Evolutionary conservation across 2,329 filamentous ascomycete genomes (phyloP).

Genomic region (Aspergillus flavus): DNA sequence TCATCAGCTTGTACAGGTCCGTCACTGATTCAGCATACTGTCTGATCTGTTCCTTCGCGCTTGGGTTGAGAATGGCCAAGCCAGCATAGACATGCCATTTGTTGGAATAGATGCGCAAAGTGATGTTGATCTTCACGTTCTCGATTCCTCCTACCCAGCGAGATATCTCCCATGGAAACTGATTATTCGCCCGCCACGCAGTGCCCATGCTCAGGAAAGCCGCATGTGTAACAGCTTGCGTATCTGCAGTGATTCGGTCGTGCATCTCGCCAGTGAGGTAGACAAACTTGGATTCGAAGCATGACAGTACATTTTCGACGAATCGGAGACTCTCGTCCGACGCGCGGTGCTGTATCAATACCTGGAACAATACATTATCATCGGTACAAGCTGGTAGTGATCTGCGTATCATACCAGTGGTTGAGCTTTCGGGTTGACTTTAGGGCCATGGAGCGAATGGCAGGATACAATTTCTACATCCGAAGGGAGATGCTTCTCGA

Average conservation of each 20-base stretch:
- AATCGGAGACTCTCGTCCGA: slow-evolving; percentile 74
- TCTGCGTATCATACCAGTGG: slow-evolving; percentile 66
- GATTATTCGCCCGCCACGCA: slow-evolving; percentile 90
- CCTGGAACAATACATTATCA: slow-evolving; percentile 45
- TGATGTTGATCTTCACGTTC: slow-evolving; percentile 99
- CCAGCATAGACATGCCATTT: slow-evolving; percentile 99
- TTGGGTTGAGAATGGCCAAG: slow-evolving; percentile 92
- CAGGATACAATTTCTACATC: slow-evolving; percentile 95
- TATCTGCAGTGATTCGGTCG: slow-evolving; percentile 97
- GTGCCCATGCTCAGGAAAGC: slow-evolving; percentile 98
- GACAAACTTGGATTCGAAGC: slow-evolving; percentile 83
- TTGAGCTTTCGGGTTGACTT: slow-evolving; percentile 83
- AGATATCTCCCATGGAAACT: slow-evolving; percentile 96
- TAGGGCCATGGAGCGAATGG: slow-evolving; percentile 93
- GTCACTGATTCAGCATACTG: slow-evolving; percentile 94
- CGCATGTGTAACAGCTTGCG: slow-evolving; percentile 95
- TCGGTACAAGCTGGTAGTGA: slow-evolving; percentile 14
- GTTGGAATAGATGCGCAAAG: slow-evolving; percentile 93
- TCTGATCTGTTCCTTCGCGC: slow-evolving; percentile 86
- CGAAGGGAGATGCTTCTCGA: slow-evolving; percentile 80
- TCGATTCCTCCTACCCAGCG: slow-evolving; percentile 97
- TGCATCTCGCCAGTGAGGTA: slow-evolving; percentile 85
- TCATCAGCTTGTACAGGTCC: slow-evolving; percentile 95
- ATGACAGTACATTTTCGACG: slow-evolving; percentile 79
- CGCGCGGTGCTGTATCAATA: slow-evolving; percentile 88